These are phyloP conservation scores for Monilinia fructigena DNA, from an alignment of 2,329 filamentous ascomycete species.

Conservation along the genomic window DNA sequence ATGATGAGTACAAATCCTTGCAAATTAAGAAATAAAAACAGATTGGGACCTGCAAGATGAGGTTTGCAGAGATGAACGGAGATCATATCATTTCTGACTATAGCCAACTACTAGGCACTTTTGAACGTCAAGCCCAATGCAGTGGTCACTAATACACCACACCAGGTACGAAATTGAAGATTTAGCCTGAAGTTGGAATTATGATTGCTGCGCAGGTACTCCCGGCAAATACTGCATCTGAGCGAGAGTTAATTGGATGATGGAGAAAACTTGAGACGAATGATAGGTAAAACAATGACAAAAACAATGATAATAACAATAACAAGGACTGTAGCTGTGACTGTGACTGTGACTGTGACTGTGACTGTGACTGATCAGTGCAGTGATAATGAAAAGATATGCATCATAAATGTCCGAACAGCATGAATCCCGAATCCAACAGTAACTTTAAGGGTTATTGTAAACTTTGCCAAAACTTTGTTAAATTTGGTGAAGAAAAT, in stretches of 20 bases:
- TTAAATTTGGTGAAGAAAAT: too few relatives aligned
- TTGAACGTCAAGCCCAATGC: constrained; percentile 2
- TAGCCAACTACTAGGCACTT: constrained; percentile 3
- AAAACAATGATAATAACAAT: background rate
- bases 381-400: too few relatives aligned
- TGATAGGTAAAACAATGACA: background rate
- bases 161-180: constrained; percentile 11
- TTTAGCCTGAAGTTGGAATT: constrained; percentile 10
- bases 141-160: constrained; percentile 16
- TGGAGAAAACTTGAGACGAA: background rate
- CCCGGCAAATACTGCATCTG: constrained; percentile 2
- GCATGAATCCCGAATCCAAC: background rate
- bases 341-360: background rate
- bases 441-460: too few relatives aligned
- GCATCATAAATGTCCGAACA: background rate
- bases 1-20: background rate
- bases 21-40: background rate
- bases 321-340: too few relatives aligned
- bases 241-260: background rate
- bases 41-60: background rate
- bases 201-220: constrained; percentile 5
- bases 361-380: background rate
- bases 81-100: background rate
- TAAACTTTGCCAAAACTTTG: background rate
- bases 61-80: background rate